Conservation (phyloP, 2,329 filamentous ascomycete species). For the Curvularia sp. region DNA sequence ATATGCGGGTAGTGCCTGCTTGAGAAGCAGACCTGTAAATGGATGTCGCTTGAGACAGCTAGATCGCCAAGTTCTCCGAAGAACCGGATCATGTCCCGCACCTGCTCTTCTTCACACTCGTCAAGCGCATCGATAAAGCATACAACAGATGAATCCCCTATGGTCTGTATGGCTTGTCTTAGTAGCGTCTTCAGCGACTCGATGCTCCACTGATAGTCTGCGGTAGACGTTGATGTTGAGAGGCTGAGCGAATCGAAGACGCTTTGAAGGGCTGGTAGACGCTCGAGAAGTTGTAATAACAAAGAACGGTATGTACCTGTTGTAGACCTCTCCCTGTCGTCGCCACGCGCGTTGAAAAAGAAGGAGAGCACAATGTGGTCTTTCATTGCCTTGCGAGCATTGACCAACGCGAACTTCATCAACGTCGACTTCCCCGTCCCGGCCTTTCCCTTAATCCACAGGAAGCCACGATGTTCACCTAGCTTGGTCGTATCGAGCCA, state of each 20-base stretch:
- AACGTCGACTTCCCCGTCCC: slow-evolving; percentile 54
- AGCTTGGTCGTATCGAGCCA: slow-evolving; percentile 49
- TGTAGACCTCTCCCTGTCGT: slow-evolving; percentile 30
- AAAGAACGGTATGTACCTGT: slow-evolving; percentile 38
- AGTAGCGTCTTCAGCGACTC: slow-evolving; percentile 29
- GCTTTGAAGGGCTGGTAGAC: slow-evolving; percentile 17
- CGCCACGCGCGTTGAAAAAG: slow-evolving; percentile 41
- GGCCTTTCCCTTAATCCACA: slow-evolving; percentile 58
- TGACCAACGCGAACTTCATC: slow-evolving; percentile 45
- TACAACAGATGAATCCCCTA: slow-evolving; percentile 24
- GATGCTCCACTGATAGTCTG: slow-evolving; percentile 23
- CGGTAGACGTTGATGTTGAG: not conserved
- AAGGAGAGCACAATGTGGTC: slow-evolving; percentile 21
- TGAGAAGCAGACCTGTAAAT: slow-evolving; percentile 36
- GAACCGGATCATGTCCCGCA: slow-evolving; percentile 55
- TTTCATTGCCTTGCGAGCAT: slow-evolving; percentile 20
- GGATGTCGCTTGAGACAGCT: slow-evolving; percentile 14
- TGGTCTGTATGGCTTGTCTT: slow-evolving; percentile 22
- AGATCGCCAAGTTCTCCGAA: slow-evolving; percentile 52
- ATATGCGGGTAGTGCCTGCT: slow-evolving; percentile 58
- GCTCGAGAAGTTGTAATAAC: slow-evolving; percentile 34
- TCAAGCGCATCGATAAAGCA: slow-evolving; percentile 57
- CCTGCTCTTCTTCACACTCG: slow-evolving; percentile 57
- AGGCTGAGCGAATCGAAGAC: slow-evolving; percentile 14
- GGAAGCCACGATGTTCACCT: slow-evolving; percentile 49